Percentiles rank a stretch among this genome's conserved stretches.
phyloP scores from a whole-genome alignment of 108 stramenopile species.

The Skeletonema costatum region DNA sequence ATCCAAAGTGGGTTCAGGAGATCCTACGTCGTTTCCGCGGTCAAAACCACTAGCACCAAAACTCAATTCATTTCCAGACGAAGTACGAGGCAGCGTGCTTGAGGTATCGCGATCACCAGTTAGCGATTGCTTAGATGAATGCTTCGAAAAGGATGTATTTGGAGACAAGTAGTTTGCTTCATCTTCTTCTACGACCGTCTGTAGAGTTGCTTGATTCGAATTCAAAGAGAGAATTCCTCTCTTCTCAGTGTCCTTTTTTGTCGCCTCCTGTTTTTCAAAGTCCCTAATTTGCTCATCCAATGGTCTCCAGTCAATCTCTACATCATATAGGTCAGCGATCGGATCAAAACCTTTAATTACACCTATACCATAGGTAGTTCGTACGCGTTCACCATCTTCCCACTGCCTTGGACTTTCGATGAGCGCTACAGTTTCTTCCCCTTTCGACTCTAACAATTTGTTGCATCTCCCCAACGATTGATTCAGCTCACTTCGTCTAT shows the following conservation, averaged over 20 bases:
- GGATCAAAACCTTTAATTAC: constrained; percentile 73
- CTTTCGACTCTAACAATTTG: constrained; percentile 45
- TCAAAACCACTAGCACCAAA: constrained; percentile 40
- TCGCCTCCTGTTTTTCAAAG: constrained; percentile 36
- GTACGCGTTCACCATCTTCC: constrained; percentile 74
- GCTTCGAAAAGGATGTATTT: constrained; percentile 42
- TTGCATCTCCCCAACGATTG: constrained; percentile 85
- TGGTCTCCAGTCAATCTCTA: constrained; percentile 88
- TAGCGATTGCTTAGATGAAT: constrained; percentile 40
- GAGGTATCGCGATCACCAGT: constrained; percentile 7
- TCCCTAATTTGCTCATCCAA: constrained; percentile 80
- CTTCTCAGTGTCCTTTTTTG: constrained; percentile 48
- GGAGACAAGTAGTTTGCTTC: constrained; percentile 48
- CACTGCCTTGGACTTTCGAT: constrained; percentile 67
- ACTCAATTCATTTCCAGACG: constrained; percentile 7
- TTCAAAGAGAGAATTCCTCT: constrained; percentile 8
- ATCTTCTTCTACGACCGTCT: constrained; percentile 79
- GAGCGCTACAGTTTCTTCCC: constrained; percentile 55
- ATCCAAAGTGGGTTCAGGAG: constrained; percentile 29
- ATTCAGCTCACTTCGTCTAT: constrained; percentile 79
- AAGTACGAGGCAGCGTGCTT: not conserved
- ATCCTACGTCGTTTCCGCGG: not conserved
- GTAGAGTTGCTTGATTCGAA: constrained; percentile 40
- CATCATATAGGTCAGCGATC: constrained; percentile 74
- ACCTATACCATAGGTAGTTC: constrained; percentile 85